Base-by-base conservation (phyloP, 2,329 filamentous ascomycete species). In the Aspergillus viridinutans region DNA sequence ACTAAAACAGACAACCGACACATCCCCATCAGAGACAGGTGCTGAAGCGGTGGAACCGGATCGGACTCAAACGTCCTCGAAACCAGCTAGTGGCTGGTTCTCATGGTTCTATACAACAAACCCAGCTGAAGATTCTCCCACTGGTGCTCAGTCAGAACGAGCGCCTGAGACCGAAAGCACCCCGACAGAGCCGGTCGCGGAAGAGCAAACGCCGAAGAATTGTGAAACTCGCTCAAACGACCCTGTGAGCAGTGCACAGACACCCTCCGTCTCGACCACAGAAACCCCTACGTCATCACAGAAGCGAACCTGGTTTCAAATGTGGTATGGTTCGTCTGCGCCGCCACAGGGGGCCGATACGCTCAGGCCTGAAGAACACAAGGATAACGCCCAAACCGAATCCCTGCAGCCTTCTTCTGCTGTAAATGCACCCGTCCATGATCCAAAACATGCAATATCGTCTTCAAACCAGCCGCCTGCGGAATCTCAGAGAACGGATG, bases 291-390 rank as follows among this genome's bases (percentile, higher is more conserved):
- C 67, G 3, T 60, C 53, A 12, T 55, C 71, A 28, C 69, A 71
- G 42, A 78, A 74, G 56, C 69, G 74, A 52, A 76, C 74, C 47
- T 78, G 75, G 77, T 67, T 78, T 56, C 75, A 77, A 57, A 75
- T 78, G 70, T 78, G 72, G 76, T 71, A 71, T 57, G 71, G 72
- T 47, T 61, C 65, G 12, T 61, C 61, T 25, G 59, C 67, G 25
- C 52, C 64, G 25, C 60, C 53, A 14, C 26, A 70, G 69, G 50
- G 56, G 62, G 32, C 57, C 63, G 43, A 26, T 25, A 12, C 43
- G 6, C 43, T 23, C 21, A 26, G 6, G 12, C 21, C 43, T 6
- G 43, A 47, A 23, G 20, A 5, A 26, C 43, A 12, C 20, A 25
- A 26, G 20, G 23, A 14, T 23, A 47, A 26, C 43, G 5, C 21